Evolutionary conservation across 106 monocot species (phyloP).

Genomic region (Dendrobium huoshanense): DNA sequence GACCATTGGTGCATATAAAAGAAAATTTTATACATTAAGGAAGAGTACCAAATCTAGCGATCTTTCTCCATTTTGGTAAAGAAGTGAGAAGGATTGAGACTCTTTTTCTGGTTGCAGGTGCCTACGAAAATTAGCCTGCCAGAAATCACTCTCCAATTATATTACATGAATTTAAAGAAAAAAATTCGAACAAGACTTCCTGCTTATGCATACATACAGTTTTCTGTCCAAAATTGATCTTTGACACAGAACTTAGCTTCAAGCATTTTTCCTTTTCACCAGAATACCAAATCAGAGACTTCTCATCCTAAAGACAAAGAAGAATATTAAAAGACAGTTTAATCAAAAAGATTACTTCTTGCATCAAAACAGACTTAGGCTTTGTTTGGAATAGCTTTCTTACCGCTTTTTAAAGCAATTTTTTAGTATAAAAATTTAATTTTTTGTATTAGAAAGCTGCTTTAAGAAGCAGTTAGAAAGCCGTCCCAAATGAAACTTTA

Average conservation of each 20-base stretch:
- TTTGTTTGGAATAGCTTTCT: too few species aligned
- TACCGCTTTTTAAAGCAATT: too few species aligned
- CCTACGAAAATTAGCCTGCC: constrained; percentile 67
- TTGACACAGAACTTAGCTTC: constrained; percentile 50
- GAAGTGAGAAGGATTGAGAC: constrained; percentile 54
- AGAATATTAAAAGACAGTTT: background rate
- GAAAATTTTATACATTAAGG: background rate
- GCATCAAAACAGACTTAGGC: too few species aligned
- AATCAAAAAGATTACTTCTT: background rate
- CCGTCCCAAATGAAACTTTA: too few species aligned
- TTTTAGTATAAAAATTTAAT: too few species aligned
- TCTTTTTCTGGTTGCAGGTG: constrained; percentile 50
- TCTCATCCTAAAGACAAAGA: constrained; percentile 56
- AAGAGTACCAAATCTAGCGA: constrained; percentile 67
- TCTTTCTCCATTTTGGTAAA: constrained; percentile 57
- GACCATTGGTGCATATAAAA: background rate
- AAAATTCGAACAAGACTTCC: background rate
- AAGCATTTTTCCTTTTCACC: constrained; percentile 61
- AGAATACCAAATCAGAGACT: constrained; percentile 62
- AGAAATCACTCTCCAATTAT: constrained; percentile 9
- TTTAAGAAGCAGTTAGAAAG: too few species aligned
- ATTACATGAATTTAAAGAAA: background rate
- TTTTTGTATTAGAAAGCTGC: too few species aligned
- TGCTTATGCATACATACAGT: constrained; percentile 34
- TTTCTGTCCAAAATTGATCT: constrained; percentile 55